phyloP scores from a whole-genome alignment of 2,329 filamentous ascomycete genomes.

The Metarhizium album region DNA sequence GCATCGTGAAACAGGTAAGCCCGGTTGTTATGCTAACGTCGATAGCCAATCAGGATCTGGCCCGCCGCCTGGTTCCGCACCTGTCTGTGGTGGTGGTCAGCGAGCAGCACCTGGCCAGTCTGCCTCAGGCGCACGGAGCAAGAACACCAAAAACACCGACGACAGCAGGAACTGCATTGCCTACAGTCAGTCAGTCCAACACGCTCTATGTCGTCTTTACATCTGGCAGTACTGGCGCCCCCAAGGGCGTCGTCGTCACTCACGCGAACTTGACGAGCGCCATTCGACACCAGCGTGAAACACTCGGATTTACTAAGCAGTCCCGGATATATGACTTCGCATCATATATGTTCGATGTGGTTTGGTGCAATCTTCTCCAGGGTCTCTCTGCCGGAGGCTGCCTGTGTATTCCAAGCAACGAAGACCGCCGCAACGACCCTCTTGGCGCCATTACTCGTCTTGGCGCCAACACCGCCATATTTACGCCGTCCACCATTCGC shows the following conservation, averaged over 20 bases:
- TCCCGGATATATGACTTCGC: slow-evolving; percentile 8
- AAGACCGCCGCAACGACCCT: slow-evolving; percentile 36
- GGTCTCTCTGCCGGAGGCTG: slow-evolving; percentile 7
- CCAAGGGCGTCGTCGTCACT: slow-evolving; percentile 12
- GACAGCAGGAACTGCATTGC: slow-evolving; percentile 23
- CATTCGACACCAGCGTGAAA: slow-evolving; percentile 1
- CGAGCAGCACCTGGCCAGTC: slow-evolving; percentile 9
- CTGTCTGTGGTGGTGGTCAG: slow-evolving; percentile 4
- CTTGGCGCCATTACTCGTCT: slow-evolving; percentile 27
- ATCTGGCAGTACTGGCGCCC: slow-evolving; percentile 13
- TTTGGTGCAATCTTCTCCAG: slow-evolving; percentile 4
- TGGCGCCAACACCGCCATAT: slow-evolving; percentile 31
- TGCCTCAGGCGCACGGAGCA: too few species aligned
- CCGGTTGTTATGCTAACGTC: slow-evolving; percentile 6
- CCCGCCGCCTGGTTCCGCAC: slow-evolving; percentile 10
- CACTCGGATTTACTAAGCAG: neutral
- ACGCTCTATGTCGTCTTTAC: slow-evolving; percentile 9
- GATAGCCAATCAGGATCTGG: slow-evolving; percentile 8
- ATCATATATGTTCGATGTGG: slow-evolving; percentile 9
- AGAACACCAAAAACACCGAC: neutral
- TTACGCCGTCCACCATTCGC: slow-evolving; percentile 35
- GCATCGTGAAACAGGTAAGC: slow-evolving; percentile 7
- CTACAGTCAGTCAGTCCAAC: slow-evolving; percentile 15
- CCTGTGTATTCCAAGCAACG: slow-evolving; percentile 27
- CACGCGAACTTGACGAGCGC: slow-evolving; percentile 7